phyloP scores from a whole-genome alignment of 2,329 filamentous ascomycete genomes.

The Epichloe sibirici region DNA sequence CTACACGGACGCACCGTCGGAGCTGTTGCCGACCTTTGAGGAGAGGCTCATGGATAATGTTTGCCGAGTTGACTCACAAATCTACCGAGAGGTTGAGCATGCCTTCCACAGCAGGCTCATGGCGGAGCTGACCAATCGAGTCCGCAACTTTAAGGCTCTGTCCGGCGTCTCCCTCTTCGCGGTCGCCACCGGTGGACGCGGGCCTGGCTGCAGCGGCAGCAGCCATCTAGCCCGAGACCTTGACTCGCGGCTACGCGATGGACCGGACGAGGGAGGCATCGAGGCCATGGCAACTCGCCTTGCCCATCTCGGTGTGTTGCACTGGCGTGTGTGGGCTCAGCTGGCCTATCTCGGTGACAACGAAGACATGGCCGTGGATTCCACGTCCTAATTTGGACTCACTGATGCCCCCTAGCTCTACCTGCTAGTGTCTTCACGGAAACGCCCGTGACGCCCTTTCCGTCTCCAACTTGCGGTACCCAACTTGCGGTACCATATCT shows the following conservation, averaged over 20 bases:
- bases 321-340: constrained; percentile 81
- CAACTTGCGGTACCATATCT: no score
- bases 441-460: no score
- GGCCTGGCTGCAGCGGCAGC: constrained; percentile 24
- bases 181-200: constrained; percentile 39
- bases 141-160: constrained; percentile 40
- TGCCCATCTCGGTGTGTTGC: constrained; percentile 71
- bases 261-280: constrained; percentile 40
- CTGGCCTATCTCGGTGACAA: constrained; percentile 50
- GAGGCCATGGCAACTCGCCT: constrained; percentile 64
- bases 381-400: background rate
- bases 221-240: constrained; percentile 21
- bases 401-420: background rate
- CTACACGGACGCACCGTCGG: constrained; percentile 37
- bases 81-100: constrained; percentile 37
- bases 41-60: constrained; percentile 34
- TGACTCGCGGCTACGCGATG: constrained; percentile 26
- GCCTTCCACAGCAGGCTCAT: constrained; percentile 37
- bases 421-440: no score
- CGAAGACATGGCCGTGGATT: constrained; percentile 23
- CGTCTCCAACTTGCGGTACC: no score
- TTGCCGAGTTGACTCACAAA: constrained; percentile 27
- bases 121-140: constrained; percentile 33
- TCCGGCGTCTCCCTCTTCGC: constrained; percentile 43
- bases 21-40: constrained; percentile 36